phyloP scores from a whole-genome alignment of 257 asterid genomes.

The Nemophila menziesii region DNA sequence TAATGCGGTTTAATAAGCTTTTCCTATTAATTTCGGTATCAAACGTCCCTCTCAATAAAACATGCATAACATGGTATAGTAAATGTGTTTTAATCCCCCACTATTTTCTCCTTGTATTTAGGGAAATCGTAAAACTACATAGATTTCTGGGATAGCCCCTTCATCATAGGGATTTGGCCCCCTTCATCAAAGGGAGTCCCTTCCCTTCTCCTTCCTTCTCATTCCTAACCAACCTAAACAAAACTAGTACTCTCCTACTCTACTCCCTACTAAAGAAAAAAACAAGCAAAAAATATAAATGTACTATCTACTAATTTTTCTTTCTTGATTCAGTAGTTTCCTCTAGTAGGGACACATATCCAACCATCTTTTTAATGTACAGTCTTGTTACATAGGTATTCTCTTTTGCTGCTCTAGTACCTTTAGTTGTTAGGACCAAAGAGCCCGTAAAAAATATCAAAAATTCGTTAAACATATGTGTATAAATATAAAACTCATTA shows the following conservation, averaged over 20 bases:
- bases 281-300: background rate
- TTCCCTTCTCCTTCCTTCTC: no score
- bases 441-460: constrained; percentile 15
- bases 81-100: background rate
- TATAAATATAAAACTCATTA: no score
- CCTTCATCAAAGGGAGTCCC: no score
- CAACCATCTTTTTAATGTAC: constrained; percentile 5
- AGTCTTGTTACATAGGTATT: constrained; percentile 9
- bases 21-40: background rate
- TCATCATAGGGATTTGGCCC: constrained; percentile 24
- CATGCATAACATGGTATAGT: background rate
- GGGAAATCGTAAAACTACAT: constrained; percentile 8
- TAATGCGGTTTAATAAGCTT: background rate
- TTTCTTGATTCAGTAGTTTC: background rate
- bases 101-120: constrained; percentile 7
- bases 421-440: constrained; percentile 7
- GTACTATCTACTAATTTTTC: background rate
- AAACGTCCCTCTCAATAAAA: background rate
- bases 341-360: constrained; percentile 1
- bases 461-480: no score
- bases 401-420: constrained; percentile 19
- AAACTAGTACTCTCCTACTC: background rate
- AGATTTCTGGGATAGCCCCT: constrained; percentile 12
- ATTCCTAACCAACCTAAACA: constrained; percentile 16
- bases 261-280: background rate